Evolutionary conservation across 805 yeast species (phyloP), one percentile per base, ranked within the genome.

Genomic region (Wickerhamiella kurtzmanii): DNA sequence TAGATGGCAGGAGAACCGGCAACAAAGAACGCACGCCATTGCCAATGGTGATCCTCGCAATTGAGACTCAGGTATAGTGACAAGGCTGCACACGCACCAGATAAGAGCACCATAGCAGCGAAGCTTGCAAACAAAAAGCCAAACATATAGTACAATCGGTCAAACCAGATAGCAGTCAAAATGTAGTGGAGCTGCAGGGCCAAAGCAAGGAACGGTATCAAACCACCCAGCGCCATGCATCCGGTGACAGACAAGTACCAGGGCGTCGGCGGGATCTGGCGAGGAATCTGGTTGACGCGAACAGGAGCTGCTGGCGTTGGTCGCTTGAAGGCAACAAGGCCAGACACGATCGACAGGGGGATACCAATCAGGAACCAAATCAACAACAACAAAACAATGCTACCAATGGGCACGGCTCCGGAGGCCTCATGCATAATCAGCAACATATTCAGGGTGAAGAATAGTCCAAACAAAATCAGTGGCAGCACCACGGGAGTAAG

Each of bases 101-200:
- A 81, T 3, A 96, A 87, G 56, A 82, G 57, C 11, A 84, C 69
- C 85, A 86, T 82, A 60, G 88, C 71, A n/a, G 80, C 53, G 61
- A 84, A 79, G 57, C 96, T 87, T 68, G 88, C 79, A 64, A 88
- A 84, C 55, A 89, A 69, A 73, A 89, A 92, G 11, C 97, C 98
- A 71, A 92, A 92, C 97, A 92, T 89, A 73, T 88, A 92, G 71
- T 77, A 92, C 53, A 88, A 80, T 63, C 84, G 76, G 72, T 84
- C 87, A 66, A 83, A 85, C 98, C 98, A 89, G 54, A 92, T 67
- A 28, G 95, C 85, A 45, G 84, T 75, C 69, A 84, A 80, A 58
- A 92, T 84, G 68, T 87, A 89, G 66, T 86, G 88, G 76, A 92
- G 76, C 68, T 92, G 96, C 48, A 92, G 92, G 20, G 95, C 87